Base-by-base conservation (phyloP, 768 basidiomycete species). In the Mycena chlorophos region DNA sequence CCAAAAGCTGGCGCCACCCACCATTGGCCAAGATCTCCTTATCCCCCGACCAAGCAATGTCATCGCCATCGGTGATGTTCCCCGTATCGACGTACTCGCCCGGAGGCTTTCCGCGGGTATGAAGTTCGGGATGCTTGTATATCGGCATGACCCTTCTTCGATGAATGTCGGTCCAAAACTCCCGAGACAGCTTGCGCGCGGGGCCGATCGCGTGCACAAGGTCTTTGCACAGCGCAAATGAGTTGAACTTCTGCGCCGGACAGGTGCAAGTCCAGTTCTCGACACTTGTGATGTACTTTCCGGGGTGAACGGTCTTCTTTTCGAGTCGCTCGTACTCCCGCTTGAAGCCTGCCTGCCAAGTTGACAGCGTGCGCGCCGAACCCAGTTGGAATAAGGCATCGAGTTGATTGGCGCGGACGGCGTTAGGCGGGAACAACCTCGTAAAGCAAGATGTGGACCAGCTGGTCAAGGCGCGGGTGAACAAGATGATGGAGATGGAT, bases 391-490 rank as follows among this genome's bases (percentile, higher is more conserved):
- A 20, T 6, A n/a, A 8, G 40, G 8, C 40, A 19, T 43, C 40
- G 22, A 43, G 40, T 43, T 43, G 40, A 43, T 43, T 43, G 22
- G 40, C 40, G 40, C 56, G 48, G n/a, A 23, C 50, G 23, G 43
- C 14, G 30, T 62, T 48, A 10, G 16, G 16, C 16, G 54, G 63
- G 5, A n/a, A 40, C 29, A 20, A 58, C 54, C 38, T 64, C 48
- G n/a, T 31, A 51, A 39, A 56, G 25, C 4, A 65, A 53, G 45
- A 66, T 48, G 27, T 53, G 58, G n/a, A 66, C 39, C 26, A 62
- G 51, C 20, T 61, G 66, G 51, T 67, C 66, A 17, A 66, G 53
- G 16, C 59, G 65, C 19, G 66, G 66, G 27, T 60, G 54, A 45
- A 55, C 49, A 14, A 62, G 29, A 51, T 61, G 51, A 28, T 58